Base-by-base conservation (phyloP, 495 filamentous ascomycete species). In the Amphirosellinia nigrospora region DNA sequence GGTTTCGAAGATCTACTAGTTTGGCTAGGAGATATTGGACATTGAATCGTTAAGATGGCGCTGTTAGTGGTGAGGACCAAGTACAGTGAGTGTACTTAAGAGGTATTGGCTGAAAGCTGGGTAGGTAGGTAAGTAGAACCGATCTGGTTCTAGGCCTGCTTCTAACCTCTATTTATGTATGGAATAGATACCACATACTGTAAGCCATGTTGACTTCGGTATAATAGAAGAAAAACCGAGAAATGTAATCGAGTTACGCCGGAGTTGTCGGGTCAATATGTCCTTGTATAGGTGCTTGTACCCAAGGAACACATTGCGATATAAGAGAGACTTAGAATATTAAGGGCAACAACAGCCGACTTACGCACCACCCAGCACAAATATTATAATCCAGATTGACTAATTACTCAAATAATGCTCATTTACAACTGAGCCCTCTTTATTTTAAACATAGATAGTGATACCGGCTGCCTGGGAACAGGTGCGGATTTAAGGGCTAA, bases 401-500 rank as follows among this genome's bases (percentile, higher is more conserved):
- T n/a, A 23, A 52, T 52, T 3, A 16, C 0, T 53, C 23, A 53
- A 53, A 16, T 30, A 1, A 53, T 28, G 3, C 4, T 53, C 28
- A 28, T 16, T 6, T 16, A 53, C 16, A 53, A n/a, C n/a, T 52
- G 45, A 53, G 23, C 30, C 23, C 26, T 53, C 7, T 16, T 7
- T 28, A 4, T 53, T 13, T 30, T 53, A 4, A 6, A 53, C 16
- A 4, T 26, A 48, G 13, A 55, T 55, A 1, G 30, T 56, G 52
- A 56, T 28, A 56, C 26, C 13, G 21, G 23, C 21, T 56, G 8
- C 52, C 28, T 56, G 52, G 15, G 28, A 34, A n/a, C 23, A 58
- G 30, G 30, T 58, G 11, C 61, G 61, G 61, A 50, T 34, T 50
- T 64, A 64, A 64, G 61, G 41, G 61, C 21, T n/a, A n/a, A 30